Percentiles rank a stretch among this genome's conserved stretches.
These are phyloP conservation scores for Neodidymelliopsis sp. DNA, from an alignment of 2,329 filamentous ascomycete species.

Conservation along the genomic window DNA sequence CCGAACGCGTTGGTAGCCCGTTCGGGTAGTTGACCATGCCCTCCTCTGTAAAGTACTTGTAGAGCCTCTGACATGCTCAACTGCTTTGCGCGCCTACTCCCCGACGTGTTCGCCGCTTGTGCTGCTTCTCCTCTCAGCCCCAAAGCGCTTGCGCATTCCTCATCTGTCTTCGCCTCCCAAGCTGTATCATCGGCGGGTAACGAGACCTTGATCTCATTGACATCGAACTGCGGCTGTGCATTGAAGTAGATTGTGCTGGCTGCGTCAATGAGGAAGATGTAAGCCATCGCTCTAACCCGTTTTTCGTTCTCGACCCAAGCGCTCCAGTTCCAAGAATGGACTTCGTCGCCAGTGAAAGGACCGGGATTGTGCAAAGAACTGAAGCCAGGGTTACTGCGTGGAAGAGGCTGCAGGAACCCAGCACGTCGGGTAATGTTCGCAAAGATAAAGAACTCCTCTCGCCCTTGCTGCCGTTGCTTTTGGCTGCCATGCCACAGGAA, in stretches of 20 bases:
- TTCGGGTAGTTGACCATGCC: slow-evolving; percentile 66
- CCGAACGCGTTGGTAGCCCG: slow-evolving; percentile 74
- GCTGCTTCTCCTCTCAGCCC: slow-evolving; percentile 67
- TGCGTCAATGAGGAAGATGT: slow-evolving; percentile 69
- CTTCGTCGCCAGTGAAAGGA: slow-evolving; percentile 50
- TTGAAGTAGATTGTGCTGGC: slow-evolving; percentile 77
- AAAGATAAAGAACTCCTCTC: slow-evolving; percentile 65
- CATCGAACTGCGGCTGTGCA: slow-evolving; percentile 67
- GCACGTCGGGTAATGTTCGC: slow-evolving; percentile 65
- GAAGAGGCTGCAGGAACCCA: slow-evolving; percentile 63
- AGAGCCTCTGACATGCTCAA: slow-evolving; percentile 69
- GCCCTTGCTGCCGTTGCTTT: slow-evolving; percentile 68
- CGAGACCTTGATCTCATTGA: slow-evolving; percentile 70
- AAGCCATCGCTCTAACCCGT: slow-evolving; percentile 69
- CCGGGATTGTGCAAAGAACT: slow-evolving; percentile 69
- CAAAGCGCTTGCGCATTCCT: slow-evolving; percentile 70
- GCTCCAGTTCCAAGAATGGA: slow-evolving; percentile 68
- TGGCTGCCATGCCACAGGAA: slow-evolving; percentile 75
- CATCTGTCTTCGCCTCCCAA: slow-evolving; percentile 70
- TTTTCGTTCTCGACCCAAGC: slow-evolving; percentile 76
- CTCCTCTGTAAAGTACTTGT: slow-evolving; percentile 66
- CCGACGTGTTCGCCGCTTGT: slow-evolving; percentile 67
- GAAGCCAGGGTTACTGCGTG: slow-evolving; percentile 56
- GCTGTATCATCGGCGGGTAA: slow-evolving; percentile 75
- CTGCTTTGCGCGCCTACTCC: slow-evolving; percentile 70